Base-by-base conservation (phyloP, 805 yeast species). In the Barnettozyma vustinii region DNA sequence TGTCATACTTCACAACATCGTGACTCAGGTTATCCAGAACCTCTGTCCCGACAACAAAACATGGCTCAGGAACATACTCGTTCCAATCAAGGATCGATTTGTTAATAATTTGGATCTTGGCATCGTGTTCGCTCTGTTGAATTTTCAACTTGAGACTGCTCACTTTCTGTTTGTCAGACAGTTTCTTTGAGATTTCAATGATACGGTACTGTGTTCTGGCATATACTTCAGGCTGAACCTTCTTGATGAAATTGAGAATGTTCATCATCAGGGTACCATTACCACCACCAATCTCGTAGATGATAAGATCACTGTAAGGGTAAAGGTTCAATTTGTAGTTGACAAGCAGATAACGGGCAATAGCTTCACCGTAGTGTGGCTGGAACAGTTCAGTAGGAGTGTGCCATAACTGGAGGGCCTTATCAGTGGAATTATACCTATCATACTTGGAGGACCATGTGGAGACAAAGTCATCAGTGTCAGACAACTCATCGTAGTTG, bases 251-350 rank as follows among this genome's bases (percentile, higher is more conserved):
- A 58, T 83, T 81, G 53, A 88, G 65, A 10, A 88, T 77, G 58
- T 87, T 84, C 47, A 74, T 63, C 96, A 89, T 88, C 51, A 88
- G 65, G 0, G 95, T 87, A 39, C 96, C 96, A 59, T 88, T 88
- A 56, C 96, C 96, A 19, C 90, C 96, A 51, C 96, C 96, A 74
- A 87, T 79, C 66, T 89, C 96, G 65, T 87, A 89, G 23, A 88
- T 85, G 7, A 80, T 74, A 42, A 92, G 69, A 60, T 87, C 90
- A 39, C 76, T 72, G 58, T 83, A 82, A 1, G 91, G 92, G 56
- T 80, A 84, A 39, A 76, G 68, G 53, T 83, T 82, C 56, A 81
- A 67, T 63, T 82, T 81, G 62, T 84, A 86, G 61, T 86, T 83
- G 9, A 81, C 83, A 47, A 88, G 66, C 18, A 91, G 67, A 66